phyloP scores from a whole-genome alignment of 1,284 basidiomycete genomes.

The Ganoderma lucidum region DNA sequence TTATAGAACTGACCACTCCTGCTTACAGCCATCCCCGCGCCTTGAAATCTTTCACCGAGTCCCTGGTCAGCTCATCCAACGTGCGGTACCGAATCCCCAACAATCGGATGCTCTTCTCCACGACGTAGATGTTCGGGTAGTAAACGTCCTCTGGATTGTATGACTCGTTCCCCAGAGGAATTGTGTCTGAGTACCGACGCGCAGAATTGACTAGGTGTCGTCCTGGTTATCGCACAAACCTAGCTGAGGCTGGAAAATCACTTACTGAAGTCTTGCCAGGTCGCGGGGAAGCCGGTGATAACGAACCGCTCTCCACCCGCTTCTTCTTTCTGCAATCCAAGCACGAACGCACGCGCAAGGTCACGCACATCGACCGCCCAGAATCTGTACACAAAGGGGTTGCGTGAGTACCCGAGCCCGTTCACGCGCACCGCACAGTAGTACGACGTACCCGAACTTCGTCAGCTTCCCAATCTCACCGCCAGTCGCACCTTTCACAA shows the following conservation, averaged over 20 bases:
- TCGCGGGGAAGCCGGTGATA: conserved; percentile 43
- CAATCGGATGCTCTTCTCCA: neutral
- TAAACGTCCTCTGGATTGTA: conserved; percentile 30
- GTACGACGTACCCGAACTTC: neutral
- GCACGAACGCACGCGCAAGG: conserved; percentile 63
- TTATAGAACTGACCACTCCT: neutral
- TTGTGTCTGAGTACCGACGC: conserved; percentile 29
- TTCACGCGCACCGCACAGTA: neutral
- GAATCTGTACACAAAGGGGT: neutral
- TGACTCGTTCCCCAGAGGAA: conserved; percentile 28
- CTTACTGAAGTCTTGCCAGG: conserved; percentile 42
- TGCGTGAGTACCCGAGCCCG: neutral
- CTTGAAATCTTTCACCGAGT: conserved; percentile 2
- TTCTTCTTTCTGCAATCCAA: conserved; percentile 56
- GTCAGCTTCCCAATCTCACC: conserved; percentile 40
- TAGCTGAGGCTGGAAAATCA: neutral
- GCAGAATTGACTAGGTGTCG: conserved; percentile 22
- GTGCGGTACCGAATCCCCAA: conserved; percentile 1
- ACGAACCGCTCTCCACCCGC: conserved; percentile 70
- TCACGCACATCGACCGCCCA: conserved; percentile 66
- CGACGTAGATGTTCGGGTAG: neutral
- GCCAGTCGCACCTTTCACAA: conserved; percentile 39
- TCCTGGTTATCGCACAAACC: neutral
- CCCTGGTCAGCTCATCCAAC: neutral
- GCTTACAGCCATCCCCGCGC: conserved; percentile 5